Evolutionary conservation across 495 filamentous ascomycete species (phyloP), one percentile per base, ranked within the genome.

Genomic region (Tuber magnatum): DNA sequence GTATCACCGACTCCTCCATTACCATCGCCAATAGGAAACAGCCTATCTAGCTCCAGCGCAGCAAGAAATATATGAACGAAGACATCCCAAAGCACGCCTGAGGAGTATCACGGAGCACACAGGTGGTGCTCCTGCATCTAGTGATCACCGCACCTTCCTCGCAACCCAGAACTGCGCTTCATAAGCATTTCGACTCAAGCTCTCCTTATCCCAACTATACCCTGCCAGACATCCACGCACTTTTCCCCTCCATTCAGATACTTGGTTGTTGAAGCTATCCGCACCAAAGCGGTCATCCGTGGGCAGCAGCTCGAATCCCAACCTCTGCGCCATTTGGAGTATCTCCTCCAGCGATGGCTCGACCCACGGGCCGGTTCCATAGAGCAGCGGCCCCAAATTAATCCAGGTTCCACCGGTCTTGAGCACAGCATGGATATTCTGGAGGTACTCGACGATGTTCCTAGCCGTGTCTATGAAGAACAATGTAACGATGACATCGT

Each of bases 381-480:
- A 99, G 32, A 97, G 86, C 68, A 99, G 84, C 16, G 95, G 95
- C 0, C 95, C 95, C 35, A 95, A 84, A 83, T 98, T 99, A 77
- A 94, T 90, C 87, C 95, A 93, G 12, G 96, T 73, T 5, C 95
- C 95, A 35, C 91, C 90, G 0, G 89, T 86, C 78, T 90, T 91
- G 48, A 99, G 85, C 79, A 93, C 94, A 80, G 92, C 87, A 41
- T 85, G 85, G 72, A 98, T 91, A 24, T 92, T 89, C 83, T 96
- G 90, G 28, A 98, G 88, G 80, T 98, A 98, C 16, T 90, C 88
- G 73, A 97, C 91, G 40, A 97, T 81, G 82, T 98, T 97, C 28
- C 94, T 93, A 40, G 95, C 95, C 6, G 95, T 99, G 83, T 99
- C 96, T 43, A 99, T 91, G 85, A 98, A 99, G 83, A 97, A 99